Conservation (phyloP, 1,284 basidiomycete genomes). For the Tilletia horrida region DNA sequence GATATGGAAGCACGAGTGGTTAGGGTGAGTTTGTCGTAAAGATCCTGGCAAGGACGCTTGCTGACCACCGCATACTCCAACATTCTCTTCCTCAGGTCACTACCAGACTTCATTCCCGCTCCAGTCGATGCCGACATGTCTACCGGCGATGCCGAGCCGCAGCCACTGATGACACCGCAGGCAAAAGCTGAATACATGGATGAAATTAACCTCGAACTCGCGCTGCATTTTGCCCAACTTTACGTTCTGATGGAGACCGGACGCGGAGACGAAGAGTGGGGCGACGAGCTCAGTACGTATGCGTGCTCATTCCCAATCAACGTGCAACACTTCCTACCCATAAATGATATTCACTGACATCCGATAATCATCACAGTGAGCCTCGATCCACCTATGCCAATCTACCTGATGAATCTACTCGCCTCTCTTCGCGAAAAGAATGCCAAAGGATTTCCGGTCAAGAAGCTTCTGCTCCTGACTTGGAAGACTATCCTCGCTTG, state of each 20-base stretch:
- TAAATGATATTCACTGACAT: not conserved
- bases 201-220: constrained; percentile 52
- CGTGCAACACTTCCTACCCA: not conserved
- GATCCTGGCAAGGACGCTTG: not conserved
- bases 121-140: constrained; percentile 27
- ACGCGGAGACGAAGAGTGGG: constrained; percentile 44
- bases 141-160: constrained; percentile 24
- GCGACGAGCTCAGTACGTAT: constrained; percentile 41
- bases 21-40: constrained; percentile 21
- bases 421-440: constrained; percentile 87
- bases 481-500: constrained; percentile 94
- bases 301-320: too few species aligned
- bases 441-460: constrained; percentile 67
- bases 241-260: constrained; percentile 52
- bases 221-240: constrained; percentile 52
- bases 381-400: constrained; percentile 86
- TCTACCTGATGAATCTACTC: constrained; percentile 85
- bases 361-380: constrained; percentile 48
- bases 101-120: constrained; percentile 46
- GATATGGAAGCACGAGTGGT: constrained; percentile 74
- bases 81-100: constrained; percentile 28
- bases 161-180: constrained; percentile 45
- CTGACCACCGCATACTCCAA: constrained; percentile 52
- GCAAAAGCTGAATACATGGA: constrained; percentile 51
- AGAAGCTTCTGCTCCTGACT: constrained; percentile 77